Evolutionary conservation across 805 yeast genomes (phyloP), one percentile per base, ranked within the genome.

Genomic region (Wickerhamiella domercqiae): DNA sequence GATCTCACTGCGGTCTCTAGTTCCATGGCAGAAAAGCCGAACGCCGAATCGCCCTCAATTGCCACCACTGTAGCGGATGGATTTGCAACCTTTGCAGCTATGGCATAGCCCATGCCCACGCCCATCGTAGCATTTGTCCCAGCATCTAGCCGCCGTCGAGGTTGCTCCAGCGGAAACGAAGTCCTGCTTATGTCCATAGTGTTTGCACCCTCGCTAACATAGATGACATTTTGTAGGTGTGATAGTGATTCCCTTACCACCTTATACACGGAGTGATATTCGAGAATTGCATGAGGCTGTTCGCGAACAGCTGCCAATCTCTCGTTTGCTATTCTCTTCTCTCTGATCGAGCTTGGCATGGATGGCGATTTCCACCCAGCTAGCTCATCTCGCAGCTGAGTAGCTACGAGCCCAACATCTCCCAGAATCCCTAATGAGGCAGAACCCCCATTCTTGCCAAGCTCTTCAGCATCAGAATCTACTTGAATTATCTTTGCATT

Each of bases 111-210:
- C 14, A 76, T 39, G 0, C 83, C 86, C 22, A 76, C 61, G 3
- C 86, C 86, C 84, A 77, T 78, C 0, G 83, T 77, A 1, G 81
- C 82, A 55, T 73, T 74, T 0, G 83, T 76, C 3, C 83, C 84
- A 2, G 81, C 80, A 48, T 77, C 86, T 17, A 77, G 54, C 28
- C 81, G 55, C 16, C 61, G 67, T 41, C 67, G 64, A 0, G 83
- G 77, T 2, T 47, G 45, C 5, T 57, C 54, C 35, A 74, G 61
- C 4, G 72, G 70, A 50, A 77, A 75, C 0, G 77, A 68, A 7
- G 72, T 61, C 34, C 84, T 60, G 2, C 82, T 75, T 17, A 70
- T 62, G 46, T 77, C 84, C 83, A 77, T 76, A 0, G 83, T 75
- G 49, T 75, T 75, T 1, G 84, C 83, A n/a, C 84, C 84, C 52